Conservation (phyloP, 805 yeast species). For the Metschnikowia lachancei region DNA sequence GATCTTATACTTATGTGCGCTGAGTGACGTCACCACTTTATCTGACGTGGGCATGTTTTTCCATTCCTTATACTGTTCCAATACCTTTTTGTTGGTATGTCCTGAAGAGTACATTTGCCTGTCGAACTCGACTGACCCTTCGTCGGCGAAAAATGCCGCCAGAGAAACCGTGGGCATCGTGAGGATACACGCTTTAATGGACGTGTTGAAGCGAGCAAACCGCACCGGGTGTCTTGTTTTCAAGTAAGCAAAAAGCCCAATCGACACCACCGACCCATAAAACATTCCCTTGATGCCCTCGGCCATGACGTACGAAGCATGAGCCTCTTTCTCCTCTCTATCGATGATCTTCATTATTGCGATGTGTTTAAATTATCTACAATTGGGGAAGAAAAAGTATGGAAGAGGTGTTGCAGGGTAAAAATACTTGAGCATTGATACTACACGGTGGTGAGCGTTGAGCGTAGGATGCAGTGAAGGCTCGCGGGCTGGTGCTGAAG, state of each 20-base stretch:
- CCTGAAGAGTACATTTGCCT: slow-evolving; percentile 34
- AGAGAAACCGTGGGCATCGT: slow-evolving; percentile 40
- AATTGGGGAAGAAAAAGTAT: neutral
- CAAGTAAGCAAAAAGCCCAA: slow-evolving; percentile 33
- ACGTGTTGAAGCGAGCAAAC: slow-evolving; percentile 36
- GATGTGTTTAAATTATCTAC: too few relatives aligned
- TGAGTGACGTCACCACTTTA: slow-evolving; percentile 28
- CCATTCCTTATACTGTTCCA: slow-evolving; percentile 40
- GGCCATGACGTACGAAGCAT: slow-evolving; percentile 30
- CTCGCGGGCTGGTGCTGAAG: too few relatives aligned
- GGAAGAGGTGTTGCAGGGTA: too few relatives aligned
- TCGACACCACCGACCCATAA: slow-evolving; percentile 33
- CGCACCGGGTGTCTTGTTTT: slow-evolving; percentile 33
- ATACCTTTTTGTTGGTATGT: slow-evolving; percentile 25
- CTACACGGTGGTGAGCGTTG: too few relatives aligned
- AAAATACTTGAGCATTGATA: too few relatives aligned
- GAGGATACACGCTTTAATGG: slow-evolving; percentile 38
- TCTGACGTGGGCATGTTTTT: slow-evolving; percentile 30
- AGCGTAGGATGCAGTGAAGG: too few relatives aligned
- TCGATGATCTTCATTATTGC: slow-evolving; percentile 37
- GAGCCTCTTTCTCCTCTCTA: slow-evolving; percentile 41
- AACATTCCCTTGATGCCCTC: slow-evolving; percentile 42
- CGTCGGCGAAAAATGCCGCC: slow-evolving; percentile 43
- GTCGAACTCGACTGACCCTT: slow-evolving; percentile 45
- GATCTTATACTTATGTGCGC: slow-evolving; percentile 36